Conservation (phyloP, 345 rosid genomes). For the Brassica nigra region DNA sequence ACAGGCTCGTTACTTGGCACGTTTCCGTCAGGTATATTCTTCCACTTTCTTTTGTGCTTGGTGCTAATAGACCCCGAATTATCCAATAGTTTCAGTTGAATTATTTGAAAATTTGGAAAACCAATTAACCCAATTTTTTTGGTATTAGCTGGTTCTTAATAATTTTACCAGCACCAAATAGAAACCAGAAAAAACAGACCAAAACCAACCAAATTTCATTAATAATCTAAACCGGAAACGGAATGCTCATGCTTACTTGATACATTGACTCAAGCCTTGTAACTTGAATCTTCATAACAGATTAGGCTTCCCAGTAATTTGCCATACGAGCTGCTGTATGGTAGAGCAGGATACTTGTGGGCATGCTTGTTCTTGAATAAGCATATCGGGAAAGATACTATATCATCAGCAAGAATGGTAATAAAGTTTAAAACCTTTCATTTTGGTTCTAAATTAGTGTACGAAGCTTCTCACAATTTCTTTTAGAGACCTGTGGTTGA, state of each 20-base stretch:
- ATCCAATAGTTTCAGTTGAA: no score
- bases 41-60: not conserved
- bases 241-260: no score
- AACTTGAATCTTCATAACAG: slow-evolving; percentile 37
- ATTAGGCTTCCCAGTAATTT: slow-evolving; percentile 51
- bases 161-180: no score
- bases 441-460: not conserved
- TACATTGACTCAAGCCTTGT: no score
- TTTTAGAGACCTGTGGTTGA: slow-evolving; percentile 54
- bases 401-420: slow-evolving; percentile 49
- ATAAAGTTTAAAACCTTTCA: not conserved
- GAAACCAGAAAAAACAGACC: no score
- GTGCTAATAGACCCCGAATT: not conserved
- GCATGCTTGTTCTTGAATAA: slow-evolving; percentile 61
- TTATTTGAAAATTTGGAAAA: no score
- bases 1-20: slow-evolving; percentile 43
- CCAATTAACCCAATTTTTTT: no score
- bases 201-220: no score
- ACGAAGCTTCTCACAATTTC: not conserved
- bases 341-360: slow-evolving; percentile 75
- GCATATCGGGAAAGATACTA: slow-evolving; percentile 48
- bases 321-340: slow-evolving; percentile 64
- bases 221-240: no score
- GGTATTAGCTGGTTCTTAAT: no score
- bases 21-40: slow-evolving; percentile 47